Evolutionary conservation across 768 basidiomycete genomes (phyloP).

Genomic region (Serendipita vermifera): DNA sequence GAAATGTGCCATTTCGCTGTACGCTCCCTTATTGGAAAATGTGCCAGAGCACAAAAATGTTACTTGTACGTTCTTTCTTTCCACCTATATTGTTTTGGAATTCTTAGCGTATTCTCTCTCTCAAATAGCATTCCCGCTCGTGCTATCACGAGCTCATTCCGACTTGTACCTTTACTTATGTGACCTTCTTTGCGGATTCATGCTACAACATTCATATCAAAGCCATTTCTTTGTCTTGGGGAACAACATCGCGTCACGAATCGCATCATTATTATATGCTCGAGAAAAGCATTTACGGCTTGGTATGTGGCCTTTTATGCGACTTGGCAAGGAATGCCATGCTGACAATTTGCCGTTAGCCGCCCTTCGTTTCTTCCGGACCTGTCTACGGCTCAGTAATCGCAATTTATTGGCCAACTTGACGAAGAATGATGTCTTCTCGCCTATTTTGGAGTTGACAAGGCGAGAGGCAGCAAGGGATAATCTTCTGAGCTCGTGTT

Average conservation of each 20-base stretch:
- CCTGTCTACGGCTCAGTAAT: slow-evolving; percentile 73
- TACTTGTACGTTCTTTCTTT: slow-evolving; percentile 27
- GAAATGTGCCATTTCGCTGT: slow-evolving; percentile 58
- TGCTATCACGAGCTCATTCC: slow-evolving; percentile 57
- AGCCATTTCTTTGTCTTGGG: slow-evolving; percentile 84
- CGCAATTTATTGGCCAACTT: slow-evolving; percentile 58
- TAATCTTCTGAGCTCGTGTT: slow-evolving; percentile 87
- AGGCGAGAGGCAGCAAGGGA: slow-evolving; percentile 71
- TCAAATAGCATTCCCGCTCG: slow-evolving; percentile 25
- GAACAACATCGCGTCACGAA: slow-evolving; percentile 54
- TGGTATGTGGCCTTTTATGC: slow-evolving; percentile 41
- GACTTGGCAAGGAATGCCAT: slow-evolving; percentile 5
- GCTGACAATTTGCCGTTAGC: slow-evolving; percentile 34
- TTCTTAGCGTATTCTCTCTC: slow-evolving; percentile 22
- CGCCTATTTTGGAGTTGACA: slow-evolving; percentile 75
- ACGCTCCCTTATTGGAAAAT: slow-evolving; percentile 59
- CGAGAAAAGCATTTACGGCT: slow-evolving; percentile 88
- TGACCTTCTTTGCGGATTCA: slow-evolving; percentile 81
- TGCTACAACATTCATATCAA: slow-evolving; percentile 80
- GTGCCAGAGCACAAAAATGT: slow-evolving; percentile 53
- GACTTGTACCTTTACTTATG: slow-evolving; percentile 81
- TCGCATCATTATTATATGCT: slow-evolving; percentile 64
- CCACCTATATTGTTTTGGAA: slow-evolving; percentile 13
- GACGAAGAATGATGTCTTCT: slow-evolving; percentile 71
- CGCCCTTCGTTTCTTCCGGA: slow-evolving; percentile 83